Evolutionary conservation across 2,329 filamentous ascomycete species (phyloP), one percentile per base, ranked within the genome.

Genomic region (Apiospora malaysiana): DNA sequence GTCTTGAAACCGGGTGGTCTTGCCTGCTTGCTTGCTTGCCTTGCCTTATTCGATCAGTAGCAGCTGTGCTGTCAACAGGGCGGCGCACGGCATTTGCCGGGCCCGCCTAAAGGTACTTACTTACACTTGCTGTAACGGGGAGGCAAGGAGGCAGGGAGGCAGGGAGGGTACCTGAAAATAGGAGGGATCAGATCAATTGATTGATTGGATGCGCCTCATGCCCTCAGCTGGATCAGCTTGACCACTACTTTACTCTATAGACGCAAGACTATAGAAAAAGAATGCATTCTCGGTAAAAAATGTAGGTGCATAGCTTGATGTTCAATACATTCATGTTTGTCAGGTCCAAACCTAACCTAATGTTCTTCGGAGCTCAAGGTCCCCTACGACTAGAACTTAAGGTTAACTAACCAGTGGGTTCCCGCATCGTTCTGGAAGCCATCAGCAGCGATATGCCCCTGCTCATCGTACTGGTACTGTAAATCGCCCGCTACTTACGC

Each of bases 11-110:
- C 18, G 21, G 16, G 12, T 56, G 16, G 25, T 25, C 49, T 56
- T 16, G 49, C 12, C 25, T 56, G 14, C n/a, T n/a, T n/a, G n/a
- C n/a, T n/a, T n/a, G n/a, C n/a, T n/a, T n/a, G 49, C 49, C 49
- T 56, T 18, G 18, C 49, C 25, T 14, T 16, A 63, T 40, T 40
- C 32, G 32, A 40, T 63, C 40, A 37, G 25, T 59, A 59, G 51
- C 27, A 59, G 56, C 56, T 63, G 56, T 63, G 56, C 56, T 63
- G 56, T 40, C 32, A n/a, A 63, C 56, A 40, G 56, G 56, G 56
- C 56, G 8, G 56, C 56, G 18, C 18, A 63, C 56, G 56, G 56
- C 32, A 63, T 21, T 40, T 40, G 56, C 56, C 56, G 32, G 56
- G 56, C 56, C 56, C 56, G 56, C 56, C 21, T 5, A 6, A 40